A percentile compares a stretch with the other conserved stretches of the same genome.
These are phyloP conservation scores for Fusarium tupiense DNA, from an alignment of 2,329 filamentous ascomycete genomes.

Conservation along the genomic window DNA sequence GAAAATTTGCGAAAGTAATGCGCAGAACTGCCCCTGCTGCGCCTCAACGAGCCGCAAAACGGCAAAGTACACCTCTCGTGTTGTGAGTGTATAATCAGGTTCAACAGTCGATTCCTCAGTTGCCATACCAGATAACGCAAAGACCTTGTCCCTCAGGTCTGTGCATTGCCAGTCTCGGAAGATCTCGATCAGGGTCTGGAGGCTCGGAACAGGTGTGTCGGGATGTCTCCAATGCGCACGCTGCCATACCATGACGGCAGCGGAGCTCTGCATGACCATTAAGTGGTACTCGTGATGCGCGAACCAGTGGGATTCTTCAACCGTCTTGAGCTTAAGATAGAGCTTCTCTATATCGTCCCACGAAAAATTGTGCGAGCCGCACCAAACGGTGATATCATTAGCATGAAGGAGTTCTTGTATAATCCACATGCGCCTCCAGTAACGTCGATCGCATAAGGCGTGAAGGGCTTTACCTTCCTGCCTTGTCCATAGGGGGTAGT, in stretches of 20 bases:
- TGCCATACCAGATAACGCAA: background rate
- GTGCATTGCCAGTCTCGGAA: background rate
- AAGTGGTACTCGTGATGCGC: background rate
- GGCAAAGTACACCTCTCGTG: background rate
- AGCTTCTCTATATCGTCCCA: background rate
- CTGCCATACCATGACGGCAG: background rate
- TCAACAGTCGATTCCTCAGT: background rate
- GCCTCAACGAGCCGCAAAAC: background rate
- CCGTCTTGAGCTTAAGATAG: background rate
- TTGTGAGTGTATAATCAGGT: background rate
- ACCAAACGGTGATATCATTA: background rate
- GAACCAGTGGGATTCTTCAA: background rate
- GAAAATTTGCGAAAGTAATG: background rate
- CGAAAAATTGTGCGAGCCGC: background rate
- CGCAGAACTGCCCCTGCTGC: background rate
- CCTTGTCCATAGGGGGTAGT: fast-evolving
- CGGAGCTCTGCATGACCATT: background rate
- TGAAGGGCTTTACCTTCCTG: background rate
- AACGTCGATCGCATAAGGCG: background rate
- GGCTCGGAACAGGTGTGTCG: background rate
- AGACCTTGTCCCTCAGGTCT: background rate
- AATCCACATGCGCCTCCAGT: background rate
- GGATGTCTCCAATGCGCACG: background rate
- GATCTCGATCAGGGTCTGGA: background rate
- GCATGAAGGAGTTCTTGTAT: background rate